Evolutionary conservation across 768 basidiomycete genomes (phyloP).

Genomic region (Lactarius deliciosus): DNA sequence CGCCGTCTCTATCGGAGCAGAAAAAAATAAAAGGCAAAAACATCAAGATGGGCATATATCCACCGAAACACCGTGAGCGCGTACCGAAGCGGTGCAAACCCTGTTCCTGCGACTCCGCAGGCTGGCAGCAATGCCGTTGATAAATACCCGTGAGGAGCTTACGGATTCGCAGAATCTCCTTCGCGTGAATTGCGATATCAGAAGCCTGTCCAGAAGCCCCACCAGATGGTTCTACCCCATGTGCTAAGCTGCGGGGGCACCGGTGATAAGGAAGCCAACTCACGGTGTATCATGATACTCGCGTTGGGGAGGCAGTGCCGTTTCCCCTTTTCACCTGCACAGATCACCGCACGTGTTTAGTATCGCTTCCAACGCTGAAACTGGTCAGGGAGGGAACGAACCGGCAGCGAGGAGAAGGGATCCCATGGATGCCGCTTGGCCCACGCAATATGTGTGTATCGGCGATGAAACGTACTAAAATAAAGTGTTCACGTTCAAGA

Average conservation of each 20-base stretch:
- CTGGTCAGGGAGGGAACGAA: slow-evolving; percentile 29
- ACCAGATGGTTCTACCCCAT: slow-evolving; percentile 80
- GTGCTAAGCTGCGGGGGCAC: slow-evolving; percentile 4
- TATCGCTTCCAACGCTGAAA: neutral
- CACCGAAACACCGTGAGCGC: slow-evolving; percentile 33
- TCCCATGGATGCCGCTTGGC: slow-evolving; percentile 96
- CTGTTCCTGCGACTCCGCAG: slow-evolving; percentile 59
- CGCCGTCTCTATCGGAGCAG: slow-evolving; percentile 61
- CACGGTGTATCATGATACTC: slow-evolving; percentile 98
- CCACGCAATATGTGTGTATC: slow-evolving; percentile 95
- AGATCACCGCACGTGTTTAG: slow-evolving; percentile 23
- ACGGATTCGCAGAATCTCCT: slow-evolving; percentile 90
- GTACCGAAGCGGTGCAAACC: slow-evolving; percentile 78
- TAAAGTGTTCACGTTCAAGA: neutral
- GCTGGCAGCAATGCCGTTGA: slow-evolving; percentile 75
- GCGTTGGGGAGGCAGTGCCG: slow-evolving; percentile 91
- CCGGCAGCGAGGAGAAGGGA: slow-evolving; percentile 88
- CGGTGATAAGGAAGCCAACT: slow-evolving; percentile 33
- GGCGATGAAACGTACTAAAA: slow-evolving; percentile 82
- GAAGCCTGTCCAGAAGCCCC: slow-evolving; percentile 94
- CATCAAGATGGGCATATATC: slow-evolving; percentile 22
- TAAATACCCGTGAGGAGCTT: slow-evolving; percentile 85
- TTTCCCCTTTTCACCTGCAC: slow-evolving; percentile 75
- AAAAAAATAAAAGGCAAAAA: slow-evolving; percentile 29
- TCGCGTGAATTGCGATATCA: slow-evolving; percentile 97